Evolutionary conservation across 495 filamentous ascomycete species (phyloP).

Genomic region (Rusavskia elegans): DNA sequence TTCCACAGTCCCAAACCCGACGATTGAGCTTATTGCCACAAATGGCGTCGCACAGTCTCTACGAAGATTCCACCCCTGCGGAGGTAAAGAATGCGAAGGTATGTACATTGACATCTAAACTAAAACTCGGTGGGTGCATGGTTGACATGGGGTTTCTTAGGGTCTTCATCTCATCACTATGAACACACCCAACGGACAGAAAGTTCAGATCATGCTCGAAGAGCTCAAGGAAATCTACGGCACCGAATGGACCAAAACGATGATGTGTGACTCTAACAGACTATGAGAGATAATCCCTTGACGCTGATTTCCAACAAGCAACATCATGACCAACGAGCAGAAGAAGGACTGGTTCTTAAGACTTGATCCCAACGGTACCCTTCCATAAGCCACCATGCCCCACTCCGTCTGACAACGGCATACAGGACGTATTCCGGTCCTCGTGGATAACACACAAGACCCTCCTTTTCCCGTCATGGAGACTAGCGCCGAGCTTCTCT

Average conservation of each 20-base stretch:
- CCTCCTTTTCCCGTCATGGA: slow-evolving; percentile 38
- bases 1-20: not conserved
- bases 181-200: slow-evolving; percentile 17
- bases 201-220: slow-evolving; percentile 20
- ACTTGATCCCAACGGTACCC: slow-evolving; percentile 27
- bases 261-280: slow-evolving; percentile 17
- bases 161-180: slow-evolving; percentile 17
- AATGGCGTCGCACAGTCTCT: slow-evolving; percentile 12
- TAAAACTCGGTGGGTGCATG: not conserved
- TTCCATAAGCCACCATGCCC: not conserved
- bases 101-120: not conserved
- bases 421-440: slow-evolving; percentile 29
- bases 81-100: slow-evolving; percentile 20
- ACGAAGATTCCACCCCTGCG: slow-evolving; percentile 12
- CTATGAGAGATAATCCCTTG: not conserved
- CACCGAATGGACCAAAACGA: slow-evolving; percentile 32
- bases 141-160: slow-evolving; percentile 1
- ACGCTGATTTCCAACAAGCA: slow-evolving; percentile 3
- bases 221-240: slow-evolving; percentile 30
- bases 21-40: slow-evolving; percentile 1
- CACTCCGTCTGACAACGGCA: not conserved
- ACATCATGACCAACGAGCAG: slow-evolving; percentile 39
- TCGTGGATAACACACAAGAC: slow-evolving; percentile 32
- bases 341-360: slow-evolving; percentile 44
- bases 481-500: slow-evolving; percentile 34